Base-by-base conservation (phyloP, 1,284 basidiomycete genomes). In the Wallemia hederae region DNA sequence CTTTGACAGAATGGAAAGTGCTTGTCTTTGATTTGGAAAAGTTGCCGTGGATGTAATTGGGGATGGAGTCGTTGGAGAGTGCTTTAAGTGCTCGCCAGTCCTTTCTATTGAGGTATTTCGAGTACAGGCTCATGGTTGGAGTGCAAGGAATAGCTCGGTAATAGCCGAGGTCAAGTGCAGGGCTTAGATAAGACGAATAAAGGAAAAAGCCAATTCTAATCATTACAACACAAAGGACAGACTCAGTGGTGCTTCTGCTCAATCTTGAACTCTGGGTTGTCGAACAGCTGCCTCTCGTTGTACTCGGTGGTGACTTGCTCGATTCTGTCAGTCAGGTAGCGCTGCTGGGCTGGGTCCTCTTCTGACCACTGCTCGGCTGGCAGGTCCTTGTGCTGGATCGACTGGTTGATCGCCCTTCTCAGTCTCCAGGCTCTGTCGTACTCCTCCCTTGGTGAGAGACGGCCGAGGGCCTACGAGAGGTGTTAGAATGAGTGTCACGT, bases 371-470 rank as follows among this genome's bases (percentile, higher is more conserved):
- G 75, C 34, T 82, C 81, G 72, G 89, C 87, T 64, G 89, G 81
- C 24, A 97, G 77, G 34, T 81, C 76, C 61, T 80, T 78, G 74
- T 97, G 91, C 60, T 85, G 72, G 62, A 91, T 76, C 63, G 82
- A 83, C 63, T 80, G 78, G 65, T 90, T 84, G 59, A 81, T 79
- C 33, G 90, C 89, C 59, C 81, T 76, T 69, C 89, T 85, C 71
- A 94, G 76, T 65, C 94, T 86, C 79, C 76, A 96, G 62, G 80
- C 80, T 64, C 92, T 86, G 78, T 97, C 91, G 73, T 92, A 97
- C 28, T 75, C 69, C 74, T 96, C 82, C 60, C 78, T 76, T 55
- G 78, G 76, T 55, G 85, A 80, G 66, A 98, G 75, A 70, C 92
- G 90, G 58, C 69, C 71, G 66, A 98, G 70, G 49, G 90, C 90